Evolutionary conservation across 768 basidiomycete species (phyloP).

Genomic region (Solioccasus polychromus): DNA sequence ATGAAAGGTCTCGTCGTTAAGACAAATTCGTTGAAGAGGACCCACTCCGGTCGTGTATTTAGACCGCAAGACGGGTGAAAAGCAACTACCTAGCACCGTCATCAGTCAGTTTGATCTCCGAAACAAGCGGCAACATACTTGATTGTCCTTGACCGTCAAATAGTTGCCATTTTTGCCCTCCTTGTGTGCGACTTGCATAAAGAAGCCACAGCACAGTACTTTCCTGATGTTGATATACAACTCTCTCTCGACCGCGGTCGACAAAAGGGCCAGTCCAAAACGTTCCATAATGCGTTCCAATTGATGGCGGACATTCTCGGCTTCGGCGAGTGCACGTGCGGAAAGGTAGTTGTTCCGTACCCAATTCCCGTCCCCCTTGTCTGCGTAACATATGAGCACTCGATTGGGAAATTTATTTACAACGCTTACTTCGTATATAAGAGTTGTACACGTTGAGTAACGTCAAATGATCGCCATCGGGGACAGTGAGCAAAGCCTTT

Average conservation of each 20-base stretch:
- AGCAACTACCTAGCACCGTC: constrained; percentile 15
- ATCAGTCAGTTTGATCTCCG: background rate
- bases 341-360: constrained; percentile 89
- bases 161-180: constrained; percentile 90
- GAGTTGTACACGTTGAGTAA: constrained; percentile 94
- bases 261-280: constrained; percentile 74
- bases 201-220: constrained; percentile 89
- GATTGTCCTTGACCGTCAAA: constrained; percentile 92
- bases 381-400: constrained; percentile 34
- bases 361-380: constrained; percentile 82
- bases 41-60: constrained; percentile 88
- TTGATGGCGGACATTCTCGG: constrained; percentile 91
- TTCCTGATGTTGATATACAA: constrained; percentile 74
- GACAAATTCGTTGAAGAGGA: constrained; percentile 92
- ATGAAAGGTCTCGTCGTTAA: constrained; percentile 87
- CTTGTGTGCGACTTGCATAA: constrained; percentile 97
- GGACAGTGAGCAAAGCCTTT: constrained; percentile 83
- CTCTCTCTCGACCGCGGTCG: constrained; percentile 64
- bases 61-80: constrained; percentile 84
- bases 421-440: constrained; percentile 70
- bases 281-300: constrained; percentile 90
- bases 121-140: constrained; percentile 44
- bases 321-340: constrained; percentile 77
- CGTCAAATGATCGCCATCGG: constrained; percentile 95
- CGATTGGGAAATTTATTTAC: background rate